phyloP scores from a whole-genome alignment of 129 eudicot genomes.

The Oenanthe sinensis region DNA sequence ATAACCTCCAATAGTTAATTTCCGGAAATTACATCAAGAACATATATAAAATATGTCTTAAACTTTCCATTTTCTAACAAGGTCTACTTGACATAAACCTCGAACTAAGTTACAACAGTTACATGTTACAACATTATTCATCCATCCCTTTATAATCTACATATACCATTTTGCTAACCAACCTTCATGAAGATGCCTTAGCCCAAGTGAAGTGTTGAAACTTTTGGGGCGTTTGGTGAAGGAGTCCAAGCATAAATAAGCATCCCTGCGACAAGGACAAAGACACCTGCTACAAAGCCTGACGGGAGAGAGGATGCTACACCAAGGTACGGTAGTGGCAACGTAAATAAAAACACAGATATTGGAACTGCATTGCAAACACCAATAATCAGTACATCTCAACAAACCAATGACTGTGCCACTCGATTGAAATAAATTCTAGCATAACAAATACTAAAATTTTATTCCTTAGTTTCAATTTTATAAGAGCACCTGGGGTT shows the following conservation, averaged over 20 bases:
- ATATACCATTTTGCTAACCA: background rate
- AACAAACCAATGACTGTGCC: background rate
- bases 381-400: background rate
- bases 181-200: background rate
- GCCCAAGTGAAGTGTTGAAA: conserved; percentile 15
- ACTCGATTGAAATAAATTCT: background rate
- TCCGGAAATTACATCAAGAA: too few species aligned
- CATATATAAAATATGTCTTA: too few species aligned
- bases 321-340: conserved; percentile 86
- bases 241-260: conserved; percentile 70
- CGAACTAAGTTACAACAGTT: background rate
- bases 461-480: background rate
- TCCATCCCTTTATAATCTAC: background rate
- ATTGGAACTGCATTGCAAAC: conserved; percentile 59
- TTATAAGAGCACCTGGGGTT: background rate
- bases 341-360: conserved; percentile 75
- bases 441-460: background rate
- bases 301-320: conserved; percentile 88
- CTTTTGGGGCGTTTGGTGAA: conserved; percentile 13
- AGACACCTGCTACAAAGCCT: conserved; percentile 69
- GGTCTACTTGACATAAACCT: conserved; percentile 6
- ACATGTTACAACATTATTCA: background rate
- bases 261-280: conserved; percentile 67
- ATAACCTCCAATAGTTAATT: too few species aligned
- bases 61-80: too few species aligned